phyloP scores from a whole-genome alignment of 768 basidiomycete species.

The button mushroom (Agaricus bisporus) region DNA sequence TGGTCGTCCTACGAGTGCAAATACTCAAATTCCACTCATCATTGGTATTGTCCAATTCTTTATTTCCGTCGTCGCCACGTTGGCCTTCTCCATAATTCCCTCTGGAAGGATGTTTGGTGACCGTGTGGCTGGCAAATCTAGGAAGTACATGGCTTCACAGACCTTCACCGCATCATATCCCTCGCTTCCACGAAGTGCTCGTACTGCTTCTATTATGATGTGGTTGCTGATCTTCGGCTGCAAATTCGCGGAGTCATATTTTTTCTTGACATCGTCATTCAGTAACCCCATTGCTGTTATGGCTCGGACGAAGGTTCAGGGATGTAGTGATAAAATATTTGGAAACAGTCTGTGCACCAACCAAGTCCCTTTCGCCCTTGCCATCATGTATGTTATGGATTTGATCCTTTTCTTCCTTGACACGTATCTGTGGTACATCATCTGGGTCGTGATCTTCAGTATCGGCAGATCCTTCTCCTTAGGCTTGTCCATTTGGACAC shows the following conservation, averaged over 20 bases:
- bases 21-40: slow-evolving; percentile 69
- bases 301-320: slow-evolving; percentile 91
- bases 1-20: slow-evolving; percentile 46
- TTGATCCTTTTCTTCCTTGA: slow-evolving; percentile 97
- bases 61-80: slow-evolving; percentile 76
- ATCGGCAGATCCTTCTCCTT: slow-evolving; percentile 86
- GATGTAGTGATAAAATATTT: slow-evolving; percentile 81
- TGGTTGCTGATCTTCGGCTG: slow-evolving; percentile 95
- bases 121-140: slow-evolving; percentile 92
- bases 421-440: slow-evolving; percentile 99
- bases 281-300: slow-evolving; percentile 93
- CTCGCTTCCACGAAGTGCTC: slow-evolving; percentile 59
- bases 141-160: slow-evolving; percentile 98
- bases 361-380: slow-evolving; percentile 89
- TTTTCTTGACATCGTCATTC: slow-evolving; percentile 97
- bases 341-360: slow-evolving; percentile 79
- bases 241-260: slow-evolving; percentile 96
- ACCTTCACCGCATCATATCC: slow-evolving; percentile 99
- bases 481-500: slow-evolving; percentile 97
- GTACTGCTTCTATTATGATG: slow-evolving; percentile 76
- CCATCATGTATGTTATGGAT: slow-evolving; percentile 99
- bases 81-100: slow-evolving; percentile 84
- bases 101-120: slow-evolving; percentile 99
- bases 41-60: slow-evolving; percentile 92
- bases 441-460: slow-evolving; percentile 95